Conservation (phyloP, 164 flowering plant species). For the Santalum album region DNA sequence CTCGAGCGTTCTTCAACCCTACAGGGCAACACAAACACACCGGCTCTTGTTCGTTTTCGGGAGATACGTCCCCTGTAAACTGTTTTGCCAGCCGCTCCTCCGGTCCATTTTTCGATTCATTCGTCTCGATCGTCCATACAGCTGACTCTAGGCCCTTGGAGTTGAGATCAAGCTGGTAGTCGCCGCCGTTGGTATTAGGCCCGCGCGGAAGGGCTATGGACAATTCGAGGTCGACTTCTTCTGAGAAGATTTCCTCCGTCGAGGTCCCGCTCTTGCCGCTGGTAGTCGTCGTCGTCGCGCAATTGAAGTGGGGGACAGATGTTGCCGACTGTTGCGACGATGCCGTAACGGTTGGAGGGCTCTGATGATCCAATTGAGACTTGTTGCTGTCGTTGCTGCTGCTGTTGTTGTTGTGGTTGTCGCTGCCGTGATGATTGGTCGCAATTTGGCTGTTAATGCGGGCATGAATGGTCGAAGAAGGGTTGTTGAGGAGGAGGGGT, state of each 20-base stretch:
- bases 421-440: neutral
- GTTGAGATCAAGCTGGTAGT: neutral
- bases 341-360: neutral
- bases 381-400: neutral
- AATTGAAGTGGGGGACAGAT: neutral
- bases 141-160: too few relatives aligned
- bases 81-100: neutral
- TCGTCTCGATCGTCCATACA: too few relatives aligned
- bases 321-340: neutral
- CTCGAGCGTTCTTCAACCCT: neutral
- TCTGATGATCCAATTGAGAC: neutral
- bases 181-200: neutral
- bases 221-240: slow-evolving; percentile 21
- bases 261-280: slow-evolving; percentile 12
- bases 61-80: neutral
- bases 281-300: neutral
- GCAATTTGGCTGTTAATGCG: neutral
- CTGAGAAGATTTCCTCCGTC: slow-evolving; percentile 11
- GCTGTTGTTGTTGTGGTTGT: neutral
- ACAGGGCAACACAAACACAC: neutral
- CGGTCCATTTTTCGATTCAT: neutral
- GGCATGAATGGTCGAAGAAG: neutral
- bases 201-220: slow-evolving; percentile 17
- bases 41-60: too few relatives aligned
- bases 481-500: slow-evolving; percentile 6